phyloP scores from a whole-genome alignment of 2,329 filamentous ascomycete species.

The Xylariaceae sp. region DNA sequence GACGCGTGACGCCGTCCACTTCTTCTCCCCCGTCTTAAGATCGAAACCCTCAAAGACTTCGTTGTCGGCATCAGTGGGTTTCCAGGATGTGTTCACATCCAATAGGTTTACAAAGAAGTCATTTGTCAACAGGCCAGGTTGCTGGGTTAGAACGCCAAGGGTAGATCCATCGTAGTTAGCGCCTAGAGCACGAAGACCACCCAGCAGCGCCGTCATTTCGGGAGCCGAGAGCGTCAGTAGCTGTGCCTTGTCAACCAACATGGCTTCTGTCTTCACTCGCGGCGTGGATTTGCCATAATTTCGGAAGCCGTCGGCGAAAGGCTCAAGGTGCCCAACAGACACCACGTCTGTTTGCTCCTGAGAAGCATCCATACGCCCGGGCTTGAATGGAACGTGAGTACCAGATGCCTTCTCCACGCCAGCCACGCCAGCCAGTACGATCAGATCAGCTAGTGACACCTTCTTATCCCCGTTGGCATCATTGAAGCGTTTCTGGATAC shows the following conservation, averaged over 20 bases:
- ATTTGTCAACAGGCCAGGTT: constrained; percentile 73
- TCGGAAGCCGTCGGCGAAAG: constrained; percentile 77
- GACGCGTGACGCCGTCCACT: constrained; percentile 72
- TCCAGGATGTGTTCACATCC: constrained; percentile 71
- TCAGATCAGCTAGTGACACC: constrained; percentile 79
- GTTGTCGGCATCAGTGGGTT: constrained; percentile 53
- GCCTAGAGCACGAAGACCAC: constrained; percentile 73
- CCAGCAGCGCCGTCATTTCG: constrained; percentile 73
- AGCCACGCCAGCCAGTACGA: constrained; percentile 75
- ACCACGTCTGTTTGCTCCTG: constrained; percentile 74
- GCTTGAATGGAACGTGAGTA: constrained; percentile 71
- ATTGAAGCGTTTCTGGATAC: constrained; percentile 72
- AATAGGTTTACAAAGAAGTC: constrained; percentile 85
- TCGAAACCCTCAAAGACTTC: constrained; percentile 70
- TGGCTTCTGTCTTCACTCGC: constrained; percentile 70
- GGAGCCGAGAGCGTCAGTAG: constrained; percentile 74
- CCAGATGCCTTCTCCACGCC: constrained; percentile 76
- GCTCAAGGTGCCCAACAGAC: constrained; percentile 71
- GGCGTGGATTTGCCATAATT: constrained; percentile 72
- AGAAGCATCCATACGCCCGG: constrained; percentile 74
- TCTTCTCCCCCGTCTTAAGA: constrained; percentile 69
- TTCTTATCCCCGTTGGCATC: constrained; percentile 66
- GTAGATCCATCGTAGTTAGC: constrained; percentile 74
- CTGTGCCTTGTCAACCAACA: constrained; percentile 74
- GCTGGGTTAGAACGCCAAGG: constrained; percentile 71